Base-by-base conservation (phyloP, 176 grass and related monocot genomes). In the Thalia dealbata region DNA sequence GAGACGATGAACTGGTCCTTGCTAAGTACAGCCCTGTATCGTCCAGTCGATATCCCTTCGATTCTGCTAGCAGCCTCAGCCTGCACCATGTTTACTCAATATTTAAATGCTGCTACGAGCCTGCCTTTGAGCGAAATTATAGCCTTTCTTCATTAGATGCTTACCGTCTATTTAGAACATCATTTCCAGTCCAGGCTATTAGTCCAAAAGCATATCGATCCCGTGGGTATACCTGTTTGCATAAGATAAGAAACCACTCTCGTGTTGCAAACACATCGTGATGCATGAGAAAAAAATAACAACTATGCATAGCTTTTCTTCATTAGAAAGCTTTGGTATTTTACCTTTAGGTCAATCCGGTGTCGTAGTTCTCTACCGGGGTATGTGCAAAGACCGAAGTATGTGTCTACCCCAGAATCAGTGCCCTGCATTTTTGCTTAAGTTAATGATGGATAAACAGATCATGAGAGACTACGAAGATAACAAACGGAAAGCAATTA, bases 321-420 rank as follows among this genome's bases (percentile, higher is more conserved):
- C 19, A 44, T 18, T 45, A 59, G 14, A 62, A 75, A 38, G 32
- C 4, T 38, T 75, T 15, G 35, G 13, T 15, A 23, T 24, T 74
- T 55, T 90, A 97, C 93, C 85, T 97, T 97, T 5, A 97, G 79
- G 71, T 97, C 93, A 64, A 97, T 88, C 45, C 85, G 89, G 70
- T 86, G 89, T 19, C 85, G 81, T 50, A 86, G 52, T 69, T 97
- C 93, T 77, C 64, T 82, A 28, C 89, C 89, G 77, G 87, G 85
- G 83, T 97, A 97, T 23, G 93, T 88, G 71, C 89, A 97, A 73
- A 97, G 87, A 88, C 93, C 93, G 82, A 97, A 97, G 78, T 92
- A 92, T 55, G 93, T 97, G 78, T 92, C 93, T 73, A 97, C 85
- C 28, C 93, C 89, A 2, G 65, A 76, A 84, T 97, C 87, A 67